These are phyloP conservation scores for Cytospora paraplurivora DNA, from an alignment of 2,329 filamentous ascomycete genomes.

Conservation along the genomic window DNA sequence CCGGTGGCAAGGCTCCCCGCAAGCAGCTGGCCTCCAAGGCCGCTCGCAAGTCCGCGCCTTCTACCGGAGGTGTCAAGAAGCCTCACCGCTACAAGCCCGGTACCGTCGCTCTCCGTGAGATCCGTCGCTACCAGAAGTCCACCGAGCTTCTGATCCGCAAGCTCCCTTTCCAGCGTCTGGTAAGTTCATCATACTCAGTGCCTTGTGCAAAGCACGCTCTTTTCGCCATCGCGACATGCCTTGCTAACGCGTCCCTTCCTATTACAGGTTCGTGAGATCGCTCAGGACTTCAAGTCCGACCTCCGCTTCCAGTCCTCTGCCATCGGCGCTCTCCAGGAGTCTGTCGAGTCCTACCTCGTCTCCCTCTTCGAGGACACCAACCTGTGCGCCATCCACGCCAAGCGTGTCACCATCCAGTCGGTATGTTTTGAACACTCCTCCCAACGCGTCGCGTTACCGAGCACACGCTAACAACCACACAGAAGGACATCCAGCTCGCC, in stretches of 20 bases:
- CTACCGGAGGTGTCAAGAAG: slow-evolving; percentile 97
- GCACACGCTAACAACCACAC: slow-evolving; percentile 41
- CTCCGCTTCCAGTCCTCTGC: slow-evolving; percentile 98
- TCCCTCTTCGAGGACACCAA: slow-evolving; percentile 99
- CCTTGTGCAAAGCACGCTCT: not conserved
- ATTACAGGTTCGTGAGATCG: slow-evolving; percentile 81
- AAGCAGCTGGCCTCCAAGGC: slow-evolving; percentile 99
- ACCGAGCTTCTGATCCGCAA: slow-evolving; percentile 96
- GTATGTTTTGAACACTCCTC: slow-evolving; percentile 38
- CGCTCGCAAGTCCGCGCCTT: slow-evolving; percentile 96
- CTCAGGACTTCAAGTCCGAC: slow-evolving; percentile 92
- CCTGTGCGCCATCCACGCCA: slow-evolving; percentile 97
- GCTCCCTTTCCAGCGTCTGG: slow-evolving; percentile 95
- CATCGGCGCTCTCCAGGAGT: slow-evolving; percentile 97
- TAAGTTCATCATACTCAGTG: slow-evolving; percentile 42
- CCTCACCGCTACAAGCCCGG: slow-evolving; percentile 87
- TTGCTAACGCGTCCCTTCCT: slow-evolving; percentile 31
- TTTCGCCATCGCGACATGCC: not conserved
- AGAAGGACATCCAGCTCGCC: slow-evolving; percentile 95
- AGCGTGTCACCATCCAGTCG: slow-evolving; percentile 96
- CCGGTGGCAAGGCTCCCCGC: slow-evolving; percentile 75
- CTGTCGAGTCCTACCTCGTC: slow-evolving; percentile 97
- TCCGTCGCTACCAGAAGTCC: slow-evolving; percentile 96
- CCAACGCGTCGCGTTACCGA: not conserved
- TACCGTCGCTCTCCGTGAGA: slow-evolving; percentile 97